Percentiles rank a stretch among this genome's conserved stretches.
These are phyloP conservation scores for Aphanoascus verrucosus DNA, from an alignment of 2,329 filamentous ascomycete species.

Conservation along the genomic window DNA sequence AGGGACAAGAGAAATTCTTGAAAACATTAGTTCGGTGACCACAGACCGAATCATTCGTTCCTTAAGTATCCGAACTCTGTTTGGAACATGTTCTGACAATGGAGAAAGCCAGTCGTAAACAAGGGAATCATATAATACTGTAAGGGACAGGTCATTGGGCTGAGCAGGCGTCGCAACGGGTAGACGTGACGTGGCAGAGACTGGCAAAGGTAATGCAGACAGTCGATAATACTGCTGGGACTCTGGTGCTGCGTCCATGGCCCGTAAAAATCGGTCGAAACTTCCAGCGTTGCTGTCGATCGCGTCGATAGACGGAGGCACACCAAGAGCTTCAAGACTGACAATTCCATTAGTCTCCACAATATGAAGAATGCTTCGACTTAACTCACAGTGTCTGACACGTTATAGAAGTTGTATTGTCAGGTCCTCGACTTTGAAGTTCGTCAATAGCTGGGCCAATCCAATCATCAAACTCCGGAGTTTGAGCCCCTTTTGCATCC, in stretches of 20 bases:
- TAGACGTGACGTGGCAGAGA: constrained; percentile 13
- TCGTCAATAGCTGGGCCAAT: background rate
- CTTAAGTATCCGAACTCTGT: constrained; percentile 30
- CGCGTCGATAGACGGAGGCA: constrained; percentile 24
- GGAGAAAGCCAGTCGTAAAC: constrained; percentile 30
- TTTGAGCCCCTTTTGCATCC: background rate
- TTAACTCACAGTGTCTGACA: constrained; percentile 26
- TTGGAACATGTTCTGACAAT: constrained; percentile 26
- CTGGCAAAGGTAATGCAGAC: constrained; percentile 18
- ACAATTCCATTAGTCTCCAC: constrained; percentile 8
- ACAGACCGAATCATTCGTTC: constrained; percentile 30
- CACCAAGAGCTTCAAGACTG: constrained; percentile 27
- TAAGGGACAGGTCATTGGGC: constrained; percentile 4
- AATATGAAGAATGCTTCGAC: background rate
- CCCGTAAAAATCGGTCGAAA: constrained; percentile 22
- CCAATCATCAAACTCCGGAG: constrained; percentile 8
- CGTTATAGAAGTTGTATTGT: background rate
- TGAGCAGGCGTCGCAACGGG: constrained; percentile 18
- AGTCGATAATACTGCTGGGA: constrained; percentile 14
- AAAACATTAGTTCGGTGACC: constrained; percentile 29
- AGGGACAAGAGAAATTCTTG: constrained; percentile 19
- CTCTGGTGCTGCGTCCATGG: constrained; percentile 1
- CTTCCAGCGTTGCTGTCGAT: constrained; percentile 29
- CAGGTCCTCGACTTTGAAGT: background rate
- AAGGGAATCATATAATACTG: constrained; percentile 27